A percentile compares a stretch with the other conserved stretches of the same genome.
Conservation (phyloP, 306 rosid genomes). For the Vicia sativa region DNA sequence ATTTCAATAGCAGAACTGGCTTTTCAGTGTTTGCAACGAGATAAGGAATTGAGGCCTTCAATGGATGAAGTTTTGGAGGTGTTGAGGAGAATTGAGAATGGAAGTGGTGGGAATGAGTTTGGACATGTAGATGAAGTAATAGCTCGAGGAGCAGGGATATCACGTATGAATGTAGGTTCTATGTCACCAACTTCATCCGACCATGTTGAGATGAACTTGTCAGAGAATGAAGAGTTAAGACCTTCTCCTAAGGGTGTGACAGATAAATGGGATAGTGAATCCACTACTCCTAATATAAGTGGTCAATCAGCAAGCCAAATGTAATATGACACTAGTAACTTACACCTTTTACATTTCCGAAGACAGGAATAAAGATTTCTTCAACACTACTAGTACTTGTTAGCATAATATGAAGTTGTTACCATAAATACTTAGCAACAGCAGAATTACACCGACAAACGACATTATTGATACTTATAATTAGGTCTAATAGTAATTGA, state of each 20-base stretch:
- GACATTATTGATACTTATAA: too few species aligned
- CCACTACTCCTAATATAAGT: conserved; percentile 46
- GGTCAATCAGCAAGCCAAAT: conserved; percentile 26
- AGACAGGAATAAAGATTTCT: neutral
- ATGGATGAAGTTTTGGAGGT: conserved; percentile 61
- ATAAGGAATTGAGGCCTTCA: conserved; percentile 67
- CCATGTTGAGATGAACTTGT: neutral
- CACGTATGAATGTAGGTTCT: neutral
- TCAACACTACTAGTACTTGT: neutral
- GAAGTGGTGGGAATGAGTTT: neutral
- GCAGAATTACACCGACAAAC: too few species aligned
- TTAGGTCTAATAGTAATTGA: too few species aligned
- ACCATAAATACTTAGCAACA: too few species aligned
- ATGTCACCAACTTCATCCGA: neutral
- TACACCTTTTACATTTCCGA: neutral
- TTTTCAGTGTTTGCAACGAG: conserved; percentile 63
- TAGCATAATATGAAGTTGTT: too few species aligned
- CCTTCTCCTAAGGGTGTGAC: conserved; percentile 53
- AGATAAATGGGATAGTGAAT: conserved; percentile 47
- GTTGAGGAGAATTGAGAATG: conserved; percentile 31
- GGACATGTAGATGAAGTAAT: neutral
- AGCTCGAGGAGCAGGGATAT: neutral
- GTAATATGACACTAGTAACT: neutral
- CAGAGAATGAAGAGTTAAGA: neutral
- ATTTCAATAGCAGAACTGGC: conserved; percentile 61